Evolutionary conservation across 192 early-diverging fungal genomes (phyloP).

Genomic region (Jimgerdemannia flammicorona): DNA sequence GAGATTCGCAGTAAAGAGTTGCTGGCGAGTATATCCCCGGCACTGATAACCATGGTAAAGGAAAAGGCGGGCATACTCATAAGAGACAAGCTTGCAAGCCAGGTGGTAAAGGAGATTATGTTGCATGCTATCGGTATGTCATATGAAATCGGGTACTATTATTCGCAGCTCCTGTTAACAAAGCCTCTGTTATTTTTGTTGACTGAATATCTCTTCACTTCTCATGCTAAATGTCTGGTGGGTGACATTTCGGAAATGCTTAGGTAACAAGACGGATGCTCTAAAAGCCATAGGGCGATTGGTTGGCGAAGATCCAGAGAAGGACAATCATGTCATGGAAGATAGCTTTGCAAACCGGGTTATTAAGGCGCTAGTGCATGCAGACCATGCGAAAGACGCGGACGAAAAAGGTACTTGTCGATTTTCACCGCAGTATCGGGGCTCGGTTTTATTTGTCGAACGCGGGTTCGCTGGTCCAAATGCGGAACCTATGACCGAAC

Average conservation of each 20-base stretch:
- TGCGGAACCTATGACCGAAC: background rate
- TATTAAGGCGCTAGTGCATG: slow-evolving; percentile 46
- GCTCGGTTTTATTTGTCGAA: too few relatives aligned
- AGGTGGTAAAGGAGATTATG: slow-evolving; percentile 70
- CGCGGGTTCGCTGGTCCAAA: too few relatives aligned
- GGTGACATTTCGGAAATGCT: background rate
- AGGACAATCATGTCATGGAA: slow-evolving; percentile 36
- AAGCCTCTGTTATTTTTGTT: background rate
- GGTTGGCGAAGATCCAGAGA: slow-evolving; percentile 31
- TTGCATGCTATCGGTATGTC: slow-evolving; percentile 49
- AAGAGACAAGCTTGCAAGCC: slow-evolving; percentile 60
- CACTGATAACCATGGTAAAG: slow-evolving; percentile 55
- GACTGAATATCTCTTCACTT: too few relatives aligned
- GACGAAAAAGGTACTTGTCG: slow-evolving; percentile 24
- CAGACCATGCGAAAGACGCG: slow-evolving; percentile 24
- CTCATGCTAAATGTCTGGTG: too few relatives aligned
- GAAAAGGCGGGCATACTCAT: slow-evolving; percentile 53
- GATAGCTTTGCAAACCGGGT: slow-evolving; percentile 46
- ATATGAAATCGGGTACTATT: too few relatives aligned
- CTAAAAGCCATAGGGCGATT: slow-evolving; percentile 36
- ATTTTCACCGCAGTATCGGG: background rate
- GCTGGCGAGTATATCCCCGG: slow-evolving; percentile 51
- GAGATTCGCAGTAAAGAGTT: slow-evolving; percentile 63
- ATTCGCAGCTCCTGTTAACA: background rate
- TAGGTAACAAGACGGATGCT: slow-evolving; percentile 37